A percentile compares a stretch with the other conserved stretches of the same genome.
Evolutionary conservation across 768 basidiomycete genomes (phyloP).

Genomic region (Xerocomellus amylosporus): DNA sequence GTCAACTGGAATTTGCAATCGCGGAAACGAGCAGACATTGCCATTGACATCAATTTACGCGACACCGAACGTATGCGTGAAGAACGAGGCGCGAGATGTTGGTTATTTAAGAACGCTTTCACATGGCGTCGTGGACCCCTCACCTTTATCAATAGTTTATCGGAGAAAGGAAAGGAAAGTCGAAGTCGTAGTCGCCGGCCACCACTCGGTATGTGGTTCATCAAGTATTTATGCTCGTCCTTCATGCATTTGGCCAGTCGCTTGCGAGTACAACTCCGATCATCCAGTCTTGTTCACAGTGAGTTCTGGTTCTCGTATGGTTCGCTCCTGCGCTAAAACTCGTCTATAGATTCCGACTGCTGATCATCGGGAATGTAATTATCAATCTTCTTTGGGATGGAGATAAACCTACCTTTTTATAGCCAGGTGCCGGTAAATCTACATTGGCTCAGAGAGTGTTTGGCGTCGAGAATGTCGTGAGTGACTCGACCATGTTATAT

Average conservation of each 20-base stretch:
- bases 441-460: slow-evolving; percentile 10
- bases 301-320: background rate
- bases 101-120: background rate
- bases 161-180: slow-evolving; percentile 5
- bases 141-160: slow-evolving; percentile 2
- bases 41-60: slow-evolving; percentile 2
- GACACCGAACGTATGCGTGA: background rate
- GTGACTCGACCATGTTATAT: background rate
- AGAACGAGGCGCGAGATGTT: slow-evolving; percentile 1
- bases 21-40: background rate
- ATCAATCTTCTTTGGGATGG: background rate
- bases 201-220: background rate
- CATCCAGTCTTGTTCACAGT: slow-evolving; percentile 13
- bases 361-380: slow-evolving; percentile 16
- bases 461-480: slow-evolving; percentile 10
- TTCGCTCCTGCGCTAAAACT: background rate
- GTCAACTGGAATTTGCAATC: background rate
- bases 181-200: slow-evolving; percentile 8
- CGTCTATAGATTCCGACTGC: slow-evolving; percentile 9
- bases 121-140: background rate
- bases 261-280: slow-evolving; percentile 6
- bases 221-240: background rate
- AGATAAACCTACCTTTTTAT: background rate
- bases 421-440: slow-evolving; percentile 17
- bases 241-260: slow-evolving; percentile 3